Conservation (phyloP, 257 asterid species). For the Verbena officinalis region DNA sequence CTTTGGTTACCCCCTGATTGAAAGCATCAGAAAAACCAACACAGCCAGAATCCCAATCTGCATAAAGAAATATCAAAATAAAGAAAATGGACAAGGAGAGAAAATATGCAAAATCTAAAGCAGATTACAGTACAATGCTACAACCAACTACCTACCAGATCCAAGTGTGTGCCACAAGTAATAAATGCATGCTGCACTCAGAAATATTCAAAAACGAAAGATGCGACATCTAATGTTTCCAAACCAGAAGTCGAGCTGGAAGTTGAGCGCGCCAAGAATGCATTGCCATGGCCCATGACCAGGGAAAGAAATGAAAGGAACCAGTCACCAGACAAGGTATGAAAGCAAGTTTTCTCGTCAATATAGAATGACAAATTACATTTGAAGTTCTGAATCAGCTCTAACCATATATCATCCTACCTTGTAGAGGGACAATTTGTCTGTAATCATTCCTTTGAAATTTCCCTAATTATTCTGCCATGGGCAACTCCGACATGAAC, state of each 20-base stretch:
- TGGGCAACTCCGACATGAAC: neutral
- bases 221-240: no score
- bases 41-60: constrained; percentile 89
- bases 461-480: neutral
- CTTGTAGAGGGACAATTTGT: no score
- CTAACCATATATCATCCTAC: no score
- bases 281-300: neutral
- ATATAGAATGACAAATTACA: neutral
- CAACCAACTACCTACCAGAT: constrained; percentile 1
- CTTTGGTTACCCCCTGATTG: constrained; percentile 66
- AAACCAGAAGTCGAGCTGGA: neutral
- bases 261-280: neutral
- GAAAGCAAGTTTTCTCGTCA: neutral
- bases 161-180: neutral
- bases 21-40: constrained; percentile 68
- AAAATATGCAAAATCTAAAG: neutral
- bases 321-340: neutral
- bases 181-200: neutral
- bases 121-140: neutral
- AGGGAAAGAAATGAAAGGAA: neutral
- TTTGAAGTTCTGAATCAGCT: neutral
- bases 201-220: neutral
- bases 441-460: constrained; percentile 4
- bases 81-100: constrained; percentile 9
- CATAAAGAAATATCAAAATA: constrained; percentile 23